A percentile compares a stretch with the other conserved stretches of the same genome.
These are phyloP conservation scores for Pyrenochaeta sp. DNA, from an alignment of 2,329 filamentous ascomycete species.

Conservation along the genomic window DNA sequence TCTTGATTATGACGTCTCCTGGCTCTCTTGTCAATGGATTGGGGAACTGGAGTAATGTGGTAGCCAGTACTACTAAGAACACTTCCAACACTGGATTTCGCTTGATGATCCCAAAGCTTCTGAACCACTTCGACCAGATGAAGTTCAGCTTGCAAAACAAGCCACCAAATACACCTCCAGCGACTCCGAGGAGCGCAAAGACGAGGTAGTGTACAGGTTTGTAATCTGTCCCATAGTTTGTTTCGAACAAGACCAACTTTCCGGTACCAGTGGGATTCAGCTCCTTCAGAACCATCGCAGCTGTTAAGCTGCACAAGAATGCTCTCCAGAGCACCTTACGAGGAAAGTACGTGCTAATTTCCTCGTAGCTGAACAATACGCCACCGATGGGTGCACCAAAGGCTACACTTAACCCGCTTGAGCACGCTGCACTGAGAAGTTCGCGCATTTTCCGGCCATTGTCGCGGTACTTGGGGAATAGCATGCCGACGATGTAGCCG, in stretches of 20 bases:
- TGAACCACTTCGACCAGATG: conserved; percentile 63
- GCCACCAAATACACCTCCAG: conserved; percentile 66
- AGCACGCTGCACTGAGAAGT: conserved; percentile 65
- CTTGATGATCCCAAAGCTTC: conserved; percentile 61
- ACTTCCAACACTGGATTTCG: conserved; percentile 64
- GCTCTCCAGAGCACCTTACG: conserved; percentile 66
- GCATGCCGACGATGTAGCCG: conserved; percentile 60
- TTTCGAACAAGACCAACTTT: conserved; percentile 68
- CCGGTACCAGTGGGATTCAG: conserved; percentile 68
- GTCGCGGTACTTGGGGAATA: conserved; percentile 64
- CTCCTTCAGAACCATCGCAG: conserved; percentile 62
- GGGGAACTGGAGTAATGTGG: conserved; percentile 63
- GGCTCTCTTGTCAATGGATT: conserved; percentile 63
- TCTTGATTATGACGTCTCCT: conserved; percentile 64
- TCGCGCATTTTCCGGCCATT: conserved; percentile 67
- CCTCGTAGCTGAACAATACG: conserved; percentile 66
- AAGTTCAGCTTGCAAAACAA: conserved; percentile 67
- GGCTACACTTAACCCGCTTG: conserved; percentile 65
- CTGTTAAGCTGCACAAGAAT: conserved; percentile 65
- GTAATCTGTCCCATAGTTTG: conserved; percentile 65
- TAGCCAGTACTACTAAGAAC: conserved; percentile 61
- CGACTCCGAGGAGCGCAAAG: conserved; percentile 64
- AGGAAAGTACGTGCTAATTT: conserved; percentile 68
- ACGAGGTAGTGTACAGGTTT: conserved; percentile 63
- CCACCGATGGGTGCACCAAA: conserved; percentile 70